Conservation (phyloP, 371 early-diverging fungal genomes). For the Syncephalastrum sp. region DNA sequence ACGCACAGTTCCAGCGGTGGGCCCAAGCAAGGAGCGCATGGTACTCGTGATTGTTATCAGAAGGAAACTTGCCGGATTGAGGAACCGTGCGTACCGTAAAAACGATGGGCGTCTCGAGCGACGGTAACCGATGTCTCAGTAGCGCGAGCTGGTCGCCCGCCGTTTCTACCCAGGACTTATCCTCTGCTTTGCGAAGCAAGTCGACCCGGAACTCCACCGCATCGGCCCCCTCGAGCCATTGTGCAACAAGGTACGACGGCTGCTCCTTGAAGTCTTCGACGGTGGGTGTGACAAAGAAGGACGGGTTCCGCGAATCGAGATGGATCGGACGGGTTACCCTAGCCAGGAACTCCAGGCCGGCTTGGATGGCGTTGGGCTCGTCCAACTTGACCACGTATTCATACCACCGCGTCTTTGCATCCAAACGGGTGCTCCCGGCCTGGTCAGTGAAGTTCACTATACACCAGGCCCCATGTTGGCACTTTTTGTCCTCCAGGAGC, state of each 20-base stretch:
- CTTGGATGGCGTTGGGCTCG: constrained; percentile 18
- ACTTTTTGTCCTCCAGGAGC: no score
- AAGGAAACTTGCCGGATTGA: constrained; percentile 80
- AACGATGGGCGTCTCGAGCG: constrained; percentile 63
- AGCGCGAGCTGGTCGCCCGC: constrained; percentile 21
- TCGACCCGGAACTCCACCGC: constrained; percentile 94
- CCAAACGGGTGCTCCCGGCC: constrained; percentile 5
- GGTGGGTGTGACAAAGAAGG: constrained; percentile 58
- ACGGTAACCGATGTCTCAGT: constrained; percentile 15
- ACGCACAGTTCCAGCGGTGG: constrained; percentile 84
- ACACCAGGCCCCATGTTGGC: no score
- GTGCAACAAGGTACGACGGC: constrained; percentile 28
- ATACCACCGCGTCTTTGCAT: constrained; percentile 4
- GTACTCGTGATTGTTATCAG: constrained; percentile 43
- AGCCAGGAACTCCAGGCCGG: no score
- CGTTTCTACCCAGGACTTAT: constrained; percentile 17
- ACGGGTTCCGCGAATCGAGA: constrained; percentile 5
- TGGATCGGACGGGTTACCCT: constrained; percentile 2
- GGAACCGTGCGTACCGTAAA: constrained; percentile 84
- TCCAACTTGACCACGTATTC: constrained; percentile 44
- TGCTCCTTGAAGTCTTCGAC: constrained; percentile 31
- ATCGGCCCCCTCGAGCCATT: constrained; percentile 67
- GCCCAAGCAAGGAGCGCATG: constrained; percentile 62
- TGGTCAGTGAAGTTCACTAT: constrained; percentile 1
- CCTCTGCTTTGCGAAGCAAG: constrained; percentile 47